Evolutionary conservation across 2,329 filamentous ascomycete genomes (phyloP).

Genomic region (Aureobasidium namibiae): DNA sequence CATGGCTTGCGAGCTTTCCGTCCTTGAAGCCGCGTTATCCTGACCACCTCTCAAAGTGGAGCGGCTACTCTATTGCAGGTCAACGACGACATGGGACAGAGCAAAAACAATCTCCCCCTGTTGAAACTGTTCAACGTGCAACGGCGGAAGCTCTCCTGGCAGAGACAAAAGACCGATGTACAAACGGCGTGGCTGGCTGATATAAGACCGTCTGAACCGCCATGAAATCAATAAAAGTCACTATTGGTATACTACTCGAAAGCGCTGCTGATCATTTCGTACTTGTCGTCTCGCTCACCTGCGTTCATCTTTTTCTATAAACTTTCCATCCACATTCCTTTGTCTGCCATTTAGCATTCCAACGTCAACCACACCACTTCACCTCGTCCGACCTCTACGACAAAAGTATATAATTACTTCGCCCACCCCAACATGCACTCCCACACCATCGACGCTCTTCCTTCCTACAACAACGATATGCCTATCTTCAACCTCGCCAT

Average conservation of each 20-base stretch:
- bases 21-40: neutral
- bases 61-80: neutral
- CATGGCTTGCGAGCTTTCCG: neutral
- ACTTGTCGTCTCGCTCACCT: neutral
- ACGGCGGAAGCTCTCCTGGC: slow-evolving; percentile 8
- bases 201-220: slow-evolving; percentile 8
- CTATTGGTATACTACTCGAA: slow-evolving; percentile 8
- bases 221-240: slow-evolving; percentile 5
- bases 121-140: slow-evolving; percentile 11
- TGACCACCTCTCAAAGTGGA: neutral
- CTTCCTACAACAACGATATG: neutral
- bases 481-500: neutral
- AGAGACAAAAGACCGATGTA: neutral
- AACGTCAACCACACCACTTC: neutral
- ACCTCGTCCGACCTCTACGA: neutral
- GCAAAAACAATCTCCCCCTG: slow-evolving; percentile 9
- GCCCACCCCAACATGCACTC: neutral
- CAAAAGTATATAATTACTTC: neutral
- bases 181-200: slow-evolving; percentile 11
- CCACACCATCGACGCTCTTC: slow-evolving; percentile 11
- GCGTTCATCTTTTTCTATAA: neutral
- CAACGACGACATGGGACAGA: neutral
- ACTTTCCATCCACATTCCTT: slow-evolving; percentile 7
- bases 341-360: slow-evolving; percentile 4
- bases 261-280: neutral